phyloP scores from a whole-genome alignment of 257 asterid species.

The Solanum piurae region DNA sequence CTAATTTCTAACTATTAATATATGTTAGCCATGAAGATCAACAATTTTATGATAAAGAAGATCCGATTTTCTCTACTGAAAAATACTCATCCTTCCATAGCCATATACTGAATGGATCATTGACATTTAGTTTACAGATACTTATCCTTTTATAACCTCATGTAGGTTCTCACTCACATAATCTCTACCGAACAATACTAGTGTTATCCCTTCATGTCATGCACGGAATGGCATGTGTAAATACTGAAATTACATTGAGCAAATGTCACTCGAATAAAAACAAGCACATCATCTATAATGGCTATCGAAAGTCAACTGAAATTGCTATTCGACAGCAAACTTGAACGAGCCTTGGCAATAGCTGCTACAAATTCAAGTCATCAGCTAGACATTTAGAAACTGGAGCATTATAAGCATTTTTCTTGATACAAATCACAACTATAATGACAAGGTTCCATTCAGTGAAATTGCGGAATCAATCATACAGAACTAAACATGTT shows the following conservation, averaged over 20 bases:
- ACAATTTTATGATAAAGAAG: neutral
- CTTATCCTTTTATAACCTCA: too few species aligned
- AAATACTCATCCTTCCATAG: too few species aligned
- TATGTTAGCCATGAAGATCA: neutral
- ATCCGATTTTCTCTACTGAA: neutral
- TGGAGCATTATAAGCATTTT: neutral
- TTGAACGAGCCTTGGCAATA: neutral
- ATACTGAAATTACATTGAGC: neutral
- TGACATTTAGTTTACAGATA: too few species aligned
- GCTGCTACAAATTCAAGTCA: neutral
- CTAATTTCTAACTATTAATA: neutral
- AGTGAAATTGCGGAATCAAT: neutral
- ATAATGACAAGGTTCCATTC: neutral
- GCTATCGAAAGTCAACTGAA: neutral
- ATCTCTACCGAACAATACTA: neutral
- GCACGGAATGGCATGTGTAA: neutral
- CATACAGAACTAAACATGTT: neutral
- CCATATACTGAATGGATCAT: too few species aligned
- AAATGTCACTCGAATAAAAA: neutral
- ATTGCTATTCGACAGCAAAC: neutral
- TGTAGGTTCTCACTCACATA: too few species aligned
- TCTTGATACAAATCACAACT: neutral
- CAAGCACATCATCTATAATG: neutral
- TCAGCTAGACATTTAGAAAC: neutral
- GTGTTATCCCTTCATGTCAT: neutral